Percentiles rank a stretch among this genome's conserved stretches.
Evolutionary conservation across 1,284 basidiomycete species (phyloP).

Genomic region (Farysia itapuensis): DNA sequence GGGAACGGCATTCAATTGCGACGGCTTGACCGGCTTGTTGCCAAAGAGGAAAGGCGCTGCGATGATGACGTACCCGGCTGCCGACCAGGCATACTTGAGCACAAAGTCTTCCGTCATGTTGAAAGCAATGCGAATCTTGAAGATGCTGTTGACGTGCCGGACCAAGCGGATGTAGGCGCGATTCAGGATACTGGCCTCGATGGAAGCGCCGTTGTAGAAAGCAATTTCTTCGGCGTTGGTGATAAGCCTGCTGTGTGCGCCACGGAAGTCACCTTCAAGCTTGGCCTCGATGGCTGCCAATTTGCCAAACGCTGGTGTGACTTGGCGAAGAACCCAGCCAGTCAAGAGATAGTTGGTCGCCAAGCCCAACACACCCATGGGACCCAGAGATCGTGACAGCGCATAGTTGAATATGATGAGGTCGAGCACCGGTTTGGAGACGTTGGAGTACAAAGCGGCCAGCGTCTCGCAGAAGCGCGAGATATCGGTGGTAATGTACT

Average conservation of each 20-base stretch:
- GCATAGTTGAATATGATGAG: conserved; percentile 91
- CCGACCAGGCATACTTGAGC: conserved; percentile 59
- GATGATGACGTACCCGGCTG: conserved; percentile 58
- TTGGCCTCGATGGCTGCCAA: conserved; percentile 86
- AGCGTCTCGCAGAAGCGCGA: conserved; percentile 86
- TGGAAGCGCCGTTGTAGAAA: conserved; percentile 86
- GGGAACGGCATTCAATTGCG: not conserved
- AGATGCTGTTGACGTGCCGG: conserved; percentile 86
- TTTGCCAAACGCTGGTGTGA: conserved; percentile 90
- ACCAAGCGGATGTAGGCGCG: conserved; percentile 78
- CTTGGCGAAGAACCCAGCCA: conserved; percentile 74
- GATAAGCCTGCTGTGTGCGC: conserved; percentile 82
- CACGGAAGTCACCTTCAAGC: conserved; percentile 81
- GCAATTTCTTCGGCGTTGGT: conserved; percentile 93
- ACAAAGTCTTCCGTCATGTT: conserved; percentile 59
- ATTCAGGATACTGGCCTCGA: conserved; percentile 81
- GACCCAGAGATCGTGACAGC: conserved; percentile 79
- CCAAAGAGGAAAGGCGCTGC: conserved; percentile 55
- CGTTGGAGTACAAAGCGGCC: conserved; percentile 74
- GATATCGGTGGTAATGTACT: conserved; percentile 87
- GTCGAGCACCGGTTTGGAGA: conserved; percentile 81
- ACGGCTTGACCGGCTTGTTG: conserved; percentile 19
- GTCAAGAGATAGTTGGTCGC: conserved; percentile 85
- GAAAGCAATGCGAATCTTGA: conserved; percentile 69
- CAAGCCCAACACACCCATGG: conserved; percentile 72